phyloP scores from a whole-genome alignment of 352 stramenopile genomes.

The Phytopythium kandeliae region DNA sequence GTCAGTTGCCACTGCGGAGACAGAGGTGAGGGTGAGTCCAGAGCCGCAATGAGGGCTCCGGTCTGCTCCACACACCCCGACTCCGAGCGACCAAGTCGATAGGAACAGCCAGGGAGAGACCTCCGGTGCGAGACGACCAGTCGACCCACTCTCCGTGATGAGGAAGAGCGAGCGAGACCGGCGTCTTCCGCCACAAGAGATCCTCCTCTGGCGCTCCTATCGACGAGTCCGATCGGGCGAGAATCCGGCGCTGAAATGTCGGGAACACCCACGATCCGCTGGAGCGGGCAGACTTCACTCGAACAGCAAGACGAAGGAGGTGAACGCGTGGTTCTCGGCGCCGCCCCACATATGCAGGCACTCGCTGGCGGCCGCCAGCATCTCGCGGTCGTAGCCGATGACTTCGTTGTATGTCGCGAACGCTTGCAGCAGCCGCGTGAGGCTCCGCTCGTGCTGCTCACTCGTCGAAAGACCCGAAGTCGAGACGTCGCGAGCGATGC shows the following conservation, averaged over 20 bases:
- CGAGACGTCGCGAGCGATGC: constrained; percentile 41
- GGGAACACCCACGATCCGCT: background rate
- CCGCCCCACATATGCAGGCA: constrained; percentile 52
- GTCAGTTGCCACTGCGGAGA: background rate
- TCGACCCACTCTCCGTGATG: constrained; percentile 17
- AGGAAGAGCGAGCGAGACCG: constrained; percentile 11
- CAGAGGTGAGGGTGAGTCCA: background rate
- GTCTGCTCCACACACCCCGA: background rate
- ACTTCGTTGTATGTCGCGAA: constrained; percentile 75
- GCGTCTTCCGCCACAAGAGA: background rate
- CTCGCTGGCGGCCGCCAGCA: constrained; percentile 47
- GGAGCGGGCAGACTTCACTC: constrained; percentile 11
- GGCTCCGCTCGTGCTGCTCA: constrained; percentile 23
- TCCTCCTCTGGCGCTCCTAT: background rate
- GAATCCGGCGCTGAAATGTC: background rate
- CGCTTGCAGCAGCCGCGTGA: constrained; percentile 50
- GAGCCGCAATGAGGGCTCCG: constrained; percentile 22
- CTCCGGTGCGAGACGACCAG: background rate
- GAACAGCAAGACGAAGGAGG: constrained; percentile 51
- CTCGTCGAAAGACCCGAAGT: constrained; percentile 19
- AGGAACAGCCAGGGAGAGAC: background rate
- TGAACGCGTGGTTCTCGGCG: constrained; percentile 59
- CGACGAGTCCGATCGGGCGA: background rate
- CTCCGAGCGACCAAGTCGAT: constrained; percentile 2
- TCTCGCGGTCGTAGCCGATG: constrained; percentile 39